Conservation (phyloP, 176 grass and related monocot genomes). For the Avena sativa region DNA sequence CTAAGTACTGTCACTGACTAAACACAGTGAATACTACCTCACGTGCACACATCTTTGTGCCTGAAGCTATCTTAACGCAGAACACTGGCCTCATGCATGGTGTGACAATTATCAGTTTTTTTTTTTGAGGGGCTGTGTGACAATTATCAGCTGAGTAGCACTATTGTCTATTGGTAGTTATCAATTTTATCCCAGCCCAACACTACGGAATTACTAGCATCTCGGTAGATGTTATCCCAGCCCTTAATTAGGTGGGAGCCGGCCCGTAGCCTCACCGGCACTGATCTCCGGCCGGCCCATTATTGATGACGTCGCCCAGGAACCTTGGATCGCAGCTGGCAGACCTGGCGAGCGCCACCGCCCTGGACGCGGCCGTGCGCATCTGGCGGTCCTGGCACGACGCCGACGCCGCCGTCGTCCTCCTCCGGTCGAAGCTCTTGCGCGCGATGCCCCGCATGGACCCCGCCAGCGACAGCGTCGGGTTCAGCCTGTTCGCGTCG, state of each 20-base stretch:
- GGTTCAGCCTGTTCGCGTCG: slow-evolving; percentile 76
- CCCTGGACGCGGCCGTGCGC: slow-evolving; percentile 42
- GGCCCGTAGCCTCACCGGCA: neutral
- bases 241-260: neutral
- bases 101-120: too few species aligned
- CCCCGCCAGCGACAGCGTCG: slow-evolving; percentile 67
- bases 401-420: slow-evolving; percentile 40
- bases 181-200: too few species aligned
- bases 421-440: slow-evolving; percentile 62
- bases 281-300: slow-evolving; percentile 8
- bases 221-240: neutral
- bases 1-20: neutral
- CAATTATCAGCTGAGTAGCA: too few species aligned
- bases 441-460: slow-evolving; percentile 82
- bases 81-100: too few species aligned
- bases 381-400: slow-evolving; percentile 53
- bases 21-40: neutral
- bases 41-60: too few species aligned
- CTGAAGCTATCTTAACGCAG: too few species aligned
- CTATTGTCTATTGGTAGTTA: too few species aligned
- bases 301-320: slow-evolving; percentile 11
- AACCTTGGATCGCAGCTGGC: slow-evolving; percentile 64
- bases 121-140: too few species aligned
- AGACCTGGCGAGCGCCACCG: slow-evolving; percentile 56
- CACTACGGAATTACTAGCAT: neutral